Conservation (phyloP, 1,284 basidiomycete species). For the Tilletia caries region DNA sequence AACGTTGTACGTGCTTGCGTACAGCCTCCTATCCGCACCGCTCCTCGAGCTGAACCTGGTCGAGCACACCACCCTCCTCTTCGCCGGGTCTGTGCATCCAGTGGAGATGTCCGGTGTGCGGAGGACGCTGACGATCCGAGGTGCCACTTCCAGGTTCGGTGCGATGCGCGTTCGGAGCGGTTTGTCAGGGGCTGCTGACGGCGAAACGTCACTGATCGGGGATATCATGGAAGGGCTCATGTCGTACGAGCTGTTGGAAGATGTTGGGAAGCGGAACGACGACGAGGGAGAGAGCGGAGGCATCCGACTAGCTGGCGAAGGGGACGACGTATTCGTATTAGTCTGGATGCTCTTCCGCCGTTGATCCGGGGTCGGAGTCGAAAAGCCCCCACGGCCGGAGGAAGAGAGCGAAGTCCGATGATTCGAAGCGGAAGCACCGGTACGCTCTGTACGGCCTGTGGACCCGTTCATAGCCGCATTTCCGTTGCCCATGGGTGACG, state of each 20-base stretch:
- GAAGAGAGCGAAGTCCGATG: neutral
- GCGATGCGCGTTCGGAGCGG: conserved; percentile 27
- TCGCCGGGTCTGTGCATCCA: conserved; percentile 38
- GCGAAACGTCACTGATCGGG: conserved; percentile 10
- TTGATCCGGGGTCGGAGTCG: neutral
- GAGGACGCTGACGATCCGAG: conserved; percentile 32
- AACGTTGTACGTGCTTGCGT: conserved; percentile 38
- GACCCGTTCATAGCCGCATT: neutral
- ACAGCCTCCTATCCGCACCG: conserved; percentile 66
- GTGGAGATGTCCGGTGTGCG: conserved; percentile 40
- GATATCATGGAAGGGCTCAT: neutral
- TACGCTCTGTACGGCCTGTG: neutral
- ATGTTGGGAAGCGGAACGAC: neutral
- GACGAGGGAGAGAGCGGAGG: conserved; percentile 3
- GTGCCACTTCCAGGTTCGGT: conserved; percentile 36
- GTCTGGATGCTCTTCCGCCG: neutral
- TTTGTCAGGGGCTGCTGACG: neutral
- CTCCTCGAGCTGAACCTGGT: conserved; percentile 76
- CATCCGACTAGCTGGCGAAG: neutral
- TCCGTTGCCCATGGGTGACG: neutral
- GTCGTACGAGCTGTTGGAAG: neutral
- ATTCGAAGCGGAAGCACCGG: neutral
- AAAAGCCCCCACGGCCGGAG: neutral
- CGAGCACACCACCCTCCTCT: conserved; percentile 72
- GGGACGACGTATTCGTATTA: neutral